Evolutionary conservation across 1,284 basidiomycete genomes (phyloP).

Genomic region (Gomphus bonarii): DNA sequence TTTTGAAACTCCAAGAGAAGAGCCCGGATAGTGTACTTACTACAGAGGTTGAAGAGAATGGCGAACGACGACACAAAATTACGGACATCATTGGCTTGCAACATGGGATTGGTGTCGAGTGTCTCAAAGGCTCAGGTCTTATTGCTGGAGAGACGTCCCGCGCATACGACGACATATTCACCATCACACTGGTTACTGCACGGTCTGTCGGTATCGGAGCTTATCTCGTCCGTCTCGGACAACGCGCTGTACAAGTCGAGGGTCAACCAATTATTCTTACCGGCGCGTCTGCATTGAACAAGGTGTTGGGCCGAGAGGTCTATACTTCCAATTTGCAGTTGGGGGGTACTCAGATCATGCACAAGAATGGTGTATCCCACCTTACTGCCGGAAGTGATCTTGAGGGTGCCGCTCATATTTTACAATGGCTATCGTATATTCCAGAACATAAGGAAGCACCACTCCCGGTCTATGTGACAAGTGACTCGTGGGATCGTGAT

Average conservation of each 20-base stretch:
- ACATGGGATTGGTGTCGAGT: constrained; percentile 98
- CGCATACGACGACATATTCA: constrained; percentile 99
- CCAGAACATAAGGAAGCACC: constrained; percentile 72
- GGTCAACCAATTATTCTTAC: constrained; percentile 99
- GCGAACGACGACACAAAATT: constrained; percentile 86
- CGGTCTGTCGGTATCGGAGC: constrained; percentile 99
- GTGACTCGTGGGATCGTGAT: constrained; percentile 87
- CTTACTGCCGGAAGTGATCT: constrained; percentile 91
- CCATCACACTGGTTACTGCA: constrained; percentile 96
- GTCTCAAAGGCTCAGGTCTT: constrained; percentile 89
- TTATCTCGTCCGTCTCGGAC: constrained; percentile 95
- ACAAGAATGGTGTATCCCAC: constrained; percentile 99
- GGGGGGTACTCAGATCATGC: constrained; percentile 98
- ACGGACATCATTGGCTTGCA: constrained; percentile 95
- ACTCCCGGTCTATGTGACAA: constrained; percentile 61
- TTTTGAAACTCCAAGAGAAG: constrained; percentile 76
- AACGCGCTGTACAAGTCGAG: constrained; percentile 97
- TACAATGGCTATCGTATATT: constrained; percentile 94
- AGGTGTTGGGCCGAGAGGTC: constrained; percentile 97
- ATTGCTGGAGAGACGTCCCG: constrained; percentile 98
- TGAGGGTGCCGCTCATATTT: constrained; percentile 86
- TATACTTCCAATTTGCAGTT: constrained; percentile 99
- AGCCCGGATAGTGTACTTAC: constrained; percentile 73
- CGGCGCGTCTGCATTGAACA: constrained; percentile 95
- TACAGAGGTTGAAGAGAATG: constrained; percentile 76